Evolutionary conservation across 179 eudicot genomes (phyloP).

Genomic region (Carnegiea gigantea): DNA sequence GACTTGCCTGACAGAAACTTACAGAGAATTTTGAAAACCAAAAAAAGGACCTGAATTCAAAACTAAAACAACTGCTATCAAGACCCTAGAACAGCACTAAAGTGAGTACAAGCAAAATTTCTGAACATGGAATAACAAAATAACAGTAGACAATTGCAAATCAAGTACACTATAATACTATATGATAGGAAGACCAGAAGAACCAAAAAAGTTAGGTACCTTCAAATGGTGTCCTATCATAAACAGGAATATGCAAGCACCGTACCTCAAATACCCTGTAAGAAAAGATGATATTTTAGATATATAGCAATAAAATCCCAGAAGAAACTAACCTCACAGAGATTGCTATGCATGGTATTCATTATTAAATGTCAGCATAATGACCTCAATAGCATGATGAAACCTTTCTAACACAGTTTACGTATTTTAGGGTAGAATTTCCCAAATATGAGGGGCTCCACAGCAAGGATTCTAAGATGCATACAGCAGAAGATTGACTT

Average conservation of each 20-base stretch:
- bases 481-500: background rate
- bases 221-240: slow-evolving; percentile 77
- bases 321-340: background rate
- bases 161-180: background rate
- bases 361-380: slow-evolving; percentile 6
- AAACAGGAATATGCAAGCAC: slow-evolving; percentile 78
- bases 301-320: background rate
- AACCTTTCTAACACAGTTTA: background rate
- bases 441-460: background rate
- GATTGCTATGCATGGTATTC: slow-evolving; percentile 6
- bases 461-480: background rate
- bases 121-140: background rate
- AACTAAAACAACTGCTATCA: too few species aligned
- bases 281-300: slow-evolving; percentile 13
- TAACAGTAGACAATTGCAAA: background rate
- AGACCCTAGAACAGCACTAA: background rate
- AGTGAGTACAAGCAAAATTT: background rate
- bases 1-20: too few species aligned
- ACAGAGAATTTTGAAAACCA: too few species aligned
- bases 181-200: background rate
- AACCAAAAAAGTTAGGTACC: slow-evolving; percentile 35
- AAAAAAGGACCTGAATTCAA: too few species aligned
- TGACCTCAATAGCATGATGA: background rate
- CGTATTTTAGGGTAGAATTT: background rate
- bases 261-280: slow-evolving; percentile 75